Conservation (phyloP, 495 filamentous ascomycete species). For the Xylaria cubensis region DNA sequence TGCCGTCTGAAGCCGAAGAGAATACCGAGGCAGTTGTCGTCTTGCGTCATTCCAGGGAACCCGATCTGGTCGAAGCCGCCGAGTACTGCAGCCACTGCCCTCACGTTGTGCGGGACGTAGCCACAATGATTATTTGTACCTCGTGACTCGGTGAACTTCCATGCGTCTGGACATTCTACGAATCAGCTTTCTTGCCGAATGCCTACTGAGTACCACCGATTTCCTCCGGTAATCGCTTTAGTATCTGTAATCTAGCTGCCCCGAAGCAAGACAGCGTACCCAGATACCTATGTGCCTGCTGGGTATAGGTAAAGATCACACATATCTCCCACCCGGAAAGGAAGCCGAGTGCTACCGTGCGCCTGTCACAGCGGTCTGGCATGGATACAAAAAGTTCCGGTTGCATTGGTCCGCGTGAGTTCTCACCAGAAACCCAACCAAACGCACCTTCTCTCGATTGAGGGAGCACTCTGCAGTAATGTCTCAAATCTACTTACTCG, state of each 20-base stretch:
- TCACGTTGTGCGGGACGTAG: not conserved
- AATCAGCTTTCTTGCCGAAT: too few relatives aligned
- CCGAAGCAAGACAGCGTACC: not conserved
- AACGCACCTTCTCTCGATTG: not conserved
- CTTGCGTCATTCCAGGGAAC: not conserved
- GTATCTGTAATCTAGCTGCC: not conserved
- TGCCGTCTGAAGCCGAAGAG: not conserved
- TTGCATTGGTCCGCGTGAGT: not conserved
- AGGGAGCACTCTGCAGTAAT: too few relatives aligned
- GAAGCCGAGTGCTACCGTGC: not conserved
- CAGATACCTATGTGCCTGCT: not conserved
- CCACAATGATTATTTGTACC: not conserved
- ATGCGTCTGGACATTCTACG: too few relatives aligned
- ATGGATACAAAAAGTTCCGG: not conserved
- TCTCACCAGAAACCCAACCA: not conserved
- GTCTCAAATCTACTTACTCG: not conserved
- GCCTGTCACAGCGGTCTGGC: not conserved
- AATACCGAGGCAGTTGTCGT: not conserved
- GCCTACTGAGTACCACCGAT: too few relatives aligned
- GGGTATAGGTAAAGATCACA: not conserved
- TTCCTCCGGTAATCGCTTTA: not conserved
- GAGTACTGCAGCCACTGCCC: not conserved
- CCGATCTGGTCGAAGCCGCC: constrained; percentile 1
- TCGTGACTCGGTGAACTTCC: too few relatives aligned
- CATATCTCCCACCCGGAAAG: not conserved